Conservation (phyloP, 2,329 filamentous ascomycete genomes). For the Acephala macrosclerotiorum region DNA sequence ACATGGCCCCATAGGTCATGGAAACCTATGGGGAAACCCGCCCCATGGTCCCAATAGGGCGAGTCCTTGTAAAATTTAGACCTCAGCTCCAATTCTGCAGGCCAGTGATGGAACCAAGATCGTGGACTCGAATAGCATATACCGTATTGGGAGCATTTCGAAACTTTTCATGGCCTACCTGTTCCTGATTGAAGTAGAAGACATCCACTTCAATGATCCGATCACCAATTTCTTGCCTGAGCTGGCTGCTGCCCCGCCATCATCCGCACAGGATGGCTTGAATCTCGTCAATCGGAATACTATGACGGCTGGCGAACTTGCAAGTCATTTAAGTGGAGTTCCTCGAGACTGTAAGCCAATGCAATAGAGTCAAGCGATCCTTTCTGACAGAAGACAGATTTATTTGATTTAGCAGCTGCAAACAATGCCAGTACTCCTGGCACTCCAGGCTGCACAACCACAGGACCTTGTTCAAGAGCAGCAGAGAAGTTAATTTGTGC, state of each 20-base stretch:
- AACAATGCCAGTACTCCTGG: background rate
- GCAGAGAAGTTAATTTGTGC: too few species aligned
- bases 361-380: background rate
- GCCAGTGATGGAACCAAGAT: background rate
- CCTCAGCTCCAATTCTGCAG: background rate
- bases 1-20: too few species aligned
- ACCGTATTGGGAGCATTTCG: constrained; percentile 51
- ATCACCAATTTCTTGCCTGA: constrained; percentile 52
- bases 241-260: constrained; percentile 41
- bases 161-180: constrained; percentile 53
- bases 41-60: too few species aligned
- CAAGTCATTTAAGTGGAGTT: background rate
- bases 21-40: too few species aligned
- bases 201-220: constrained; percentile 47
- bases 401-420: background rate
- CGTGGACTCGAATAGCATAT: constrained; percentile 44
- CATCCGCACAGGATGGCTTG: background rate
- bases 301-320: background rate
- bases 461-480: background rate
- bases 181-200: constrained; percentile 49
- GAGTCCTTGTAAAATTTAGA: too few species aligned
- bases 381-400: too few species aligned
- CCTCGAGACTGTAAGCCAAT: background rate
- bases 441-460: background rate
- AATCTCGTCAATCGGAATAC: background rate